Evolutionary conservation across 371 early-diverging fungal species (phyloP), one percentile per base, ranked within the genome.

Genomic region (Lichtheimia hyalospora): DNA sequence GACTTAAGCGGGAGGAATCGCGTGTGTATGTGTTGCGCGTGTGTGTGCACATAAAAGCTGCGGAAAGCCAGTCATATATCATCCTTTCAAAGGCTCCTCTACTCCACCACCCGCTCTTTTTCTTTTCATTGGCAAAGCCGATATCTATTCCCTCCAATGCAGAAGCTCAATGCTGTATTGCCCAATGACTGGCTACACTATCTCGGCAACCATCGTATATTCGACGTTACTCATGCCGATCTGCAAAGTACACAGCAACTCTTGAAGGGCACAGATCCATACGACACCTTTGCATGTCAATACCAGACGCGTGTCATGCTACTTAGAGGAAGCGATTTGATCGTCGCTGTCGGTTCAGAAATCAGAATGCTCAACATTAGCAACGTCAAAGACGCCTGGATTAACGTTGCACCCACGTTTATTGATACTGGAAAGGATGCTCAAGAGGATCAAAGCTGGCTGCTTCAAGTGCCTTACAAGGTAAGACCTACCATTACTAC

Each of bases 381-480:
- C 16, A 58, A 60, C 39, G 69, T 71, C 16, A 81, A 81, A 53
- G 67, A 77, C 49, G 41, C 67, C 15, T 81, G 81, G 81, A 43
- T 75, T 18, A 48, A 58, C 21, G 63, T 60, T 7, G 57, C 67
- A 12, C 52, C 68, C 16, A 57, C 64, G 28, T 63, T 66, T 20
- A 43, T 56, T 16, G 51, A 68, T 16, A 21, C 54, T 34, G 48
- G 44, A 20, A 44, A 42, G 25, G 39, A 18, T 42, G 54, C 39
- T 41, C 14, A 52, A 1, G 25, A 49, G 3, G 60, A 60, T 16
- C 41, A 15, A 16, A 39, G 58, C 39, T 77, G 75, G 77, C 63
- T 81, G 43, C 44, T 63, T 12, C 52, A 71, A 1, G 54, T 75
- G 13, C 75, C 72, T 15, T 75, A 70, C 63, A 77, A 70, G 61